A percentile compares a stretch with the other conserved stretches of the same genome.
Evolutionary conservation across 2,329 filamentous ascomycete genomes (phyloP).

Genomic region (Cladobotryum protrusum): DNA sequence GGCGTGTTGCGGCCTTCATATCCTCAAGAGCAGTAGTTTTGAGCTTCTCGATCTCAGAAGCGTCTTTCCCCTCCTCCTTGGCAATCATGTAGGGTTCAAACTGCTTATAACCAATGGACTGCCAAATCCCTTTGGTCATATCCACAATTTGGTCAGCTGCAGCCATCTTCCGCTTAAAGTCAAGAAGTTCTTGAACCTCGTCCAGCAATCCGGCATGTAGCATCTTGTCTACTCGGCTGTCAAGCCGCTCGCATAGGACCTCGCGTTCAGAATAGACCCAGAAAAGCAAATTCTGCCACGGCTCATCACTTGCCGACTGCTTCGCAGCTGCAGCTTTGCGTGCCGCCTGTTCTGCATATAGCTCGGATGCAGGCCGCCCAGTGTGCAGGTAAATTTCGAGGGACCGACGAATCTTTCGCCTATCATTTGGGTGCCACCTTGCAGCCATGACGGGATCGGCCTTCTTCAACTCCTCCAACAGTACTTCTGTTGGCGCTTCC

Average conservation of each 20-base stretch:
- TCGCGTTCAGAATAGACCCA: constrained; percentile 79
- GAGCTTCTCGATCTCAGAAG: constrained; percentile 45
- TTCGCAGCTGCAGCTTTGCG: constrained; percentile 28
- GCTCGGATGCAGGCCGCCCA: constrained; percentile 72
- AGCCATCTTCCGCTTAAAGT: constrained; percentile 30
- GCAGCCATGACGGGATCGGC: constrained; percentile 87
- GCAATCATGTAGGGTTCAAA: constrained; percentile 65
- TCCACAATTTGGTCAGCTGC: constrained; percentile 54
- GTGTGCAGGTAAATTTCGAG: constrained; percentile 85
- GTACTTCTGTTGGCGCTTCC: constrained; percentile 60
- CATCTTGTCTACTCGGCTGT: constrained; percentile 81
- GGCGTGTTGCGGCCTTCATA: constrained; percentile 76
- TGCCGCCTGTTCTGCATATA: constrained; percentile 71
- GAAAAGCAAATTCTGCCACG: constrained; percentile 62
- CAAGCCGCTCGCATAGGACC: constrained; percentile 61
- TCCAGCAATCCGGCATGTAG: constrained; percentile 47
- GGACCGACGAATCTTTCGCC: constrained; percentile 81
- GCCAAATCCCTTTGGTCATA: constrained; percentile 80
- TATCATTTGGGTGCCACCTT: constrained; percentile 90
- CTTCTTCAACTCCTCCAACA: constrained; percentile 66
- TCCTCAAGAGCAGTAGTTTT: constrained; percentile 59
- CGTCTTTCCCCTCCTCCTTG: constrained; percentile 23
- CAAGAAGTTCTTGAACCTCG: constrained; percentile 42
- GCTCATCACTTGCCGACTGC: constrained; percentile 13
- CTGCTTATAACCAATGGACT: constrained; percentile 94